Base-by-base conservation (phyloP, 2,329 filamentous ascomycete species). In the Colletotrichum agaves region DNA sequence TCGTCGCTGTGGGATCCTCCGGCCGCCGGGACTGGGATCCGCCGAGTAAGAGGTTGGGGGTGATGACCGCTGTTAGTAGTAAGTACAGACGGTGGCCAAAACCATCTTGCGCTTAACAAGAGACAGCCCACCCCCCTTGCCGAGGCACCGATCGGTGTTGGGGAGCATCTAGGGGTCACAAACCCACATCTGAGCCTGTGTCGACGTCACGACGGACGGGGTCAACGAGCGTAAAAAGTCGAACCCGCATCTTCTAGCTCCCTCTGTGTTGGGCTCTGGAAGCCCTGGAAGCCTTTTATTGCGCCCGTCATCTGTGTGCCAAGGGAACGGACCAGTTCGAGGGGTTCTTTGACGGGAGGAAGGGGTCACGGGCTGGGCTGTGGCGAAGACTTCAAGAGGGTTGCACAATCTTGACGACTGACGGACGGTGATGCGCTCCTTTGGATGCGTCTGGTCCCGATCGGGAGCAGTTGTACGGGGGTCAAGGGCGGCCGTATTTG, bases 361-460 rank as follows among this genome's bases (percentile, higher is more conserved):
- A 39, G 33, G 58, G 61, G 53, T 63, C 64, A 53, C 53, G 61
- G 53, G 61, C 46, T 52, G 41, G 55, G 53, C 39, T 56, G 64
- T 67, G 64, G 64, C 60, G 46, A 67, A 52, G 21, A 63, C 35
- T 31, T 67, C 61, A 67, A 64, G 64, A 59, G 13, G 64, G 60
- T 59, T 59, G 41, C 53, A 64, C 64, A 49, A 47, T 35, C 41
- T 53, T 46, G 37, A 47, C 47, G 43, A 57, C 52, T 63, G 52
- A 55, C 47, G 60, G 43, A 46, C 49, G 46, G 64, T 35, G 64
- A 67, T 67, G 64, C 33, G 46, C 21, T 60, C 37, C 53, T 53
- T 21, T 43, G 27, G 43, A 64, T 37, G 35, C 39, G 46, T 21
- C 15, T 39, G 12, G 46, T 47, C 39, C 44, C 53, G 46, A 67